phyloP scores from a whole-genome alignment of 352 stramenopile species.

The Phytophthora megakarya region DNA sequence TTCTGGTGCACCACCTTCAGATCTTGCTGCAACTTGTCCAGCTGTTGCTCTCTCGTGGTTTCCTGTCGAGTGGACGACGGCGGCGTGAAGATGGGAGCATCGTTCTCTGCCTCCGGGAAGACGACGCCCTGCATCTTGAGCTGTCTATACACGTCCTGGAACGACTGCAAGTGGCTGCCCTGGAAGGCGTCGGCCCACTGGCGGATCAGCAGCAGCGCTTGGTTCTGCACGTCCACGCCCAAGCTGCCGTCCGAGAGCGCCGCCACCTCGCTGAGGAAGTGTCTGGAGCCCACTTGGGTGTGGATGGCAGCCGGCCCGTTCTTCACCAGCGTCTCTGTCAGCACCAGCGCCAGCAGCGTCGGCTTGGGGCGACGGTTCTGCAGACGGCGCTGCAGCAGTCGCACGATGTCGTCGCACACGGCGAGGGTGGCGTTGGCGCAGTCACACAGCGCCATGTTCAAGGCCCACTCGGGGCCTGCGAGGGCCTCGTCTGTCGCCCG shows the following conservation, averaged over 20 bases:
- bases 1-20: constrained; percentile 77
- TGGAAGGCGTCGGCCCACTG: constrained; percentile 82
- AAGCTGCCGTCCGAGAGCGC: constrained; percentile 67
- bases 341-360: constrained; percentile 59
- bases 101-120: constrained; percentile 72
- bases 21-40: constrained; percentile 74
- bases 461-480: constrained; percentile 60
- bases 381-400: constrained; percentile 58
- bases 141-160: constrained; percentile 80
- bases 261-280: constrained; percentile 72
- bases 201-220: constrained; percentile 77
- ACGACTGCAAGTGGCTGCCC: constrained; percentile 47
- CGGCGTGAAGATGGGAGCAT: constrained; percentile 75
- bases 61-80: constrained; percentile 36
- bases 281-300: constrained; percentile 54
- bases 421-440: constrained; percentile 54
- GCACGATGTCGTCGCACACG: constrained; percentile 64
- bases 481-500: constrained; percentile 62
- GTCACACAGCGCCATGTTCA: constrained; percentile 81
- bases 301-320: constrained; percentile 71
- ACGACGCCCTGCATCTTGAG: constrained; percentile 75
- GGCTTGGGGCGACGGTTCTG: constrained; percentile 52
- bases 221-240: constrained; percentile 78
- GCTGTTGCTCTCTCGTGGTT: constrained; percentile 57
- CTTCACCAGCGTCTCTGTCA: constrained; percentile 80